These are phyloP conservation scores for Trichosphaerium sp. DNA, from an alignment of 78 protist genomes.

Conservation along the genomic window DNA sequence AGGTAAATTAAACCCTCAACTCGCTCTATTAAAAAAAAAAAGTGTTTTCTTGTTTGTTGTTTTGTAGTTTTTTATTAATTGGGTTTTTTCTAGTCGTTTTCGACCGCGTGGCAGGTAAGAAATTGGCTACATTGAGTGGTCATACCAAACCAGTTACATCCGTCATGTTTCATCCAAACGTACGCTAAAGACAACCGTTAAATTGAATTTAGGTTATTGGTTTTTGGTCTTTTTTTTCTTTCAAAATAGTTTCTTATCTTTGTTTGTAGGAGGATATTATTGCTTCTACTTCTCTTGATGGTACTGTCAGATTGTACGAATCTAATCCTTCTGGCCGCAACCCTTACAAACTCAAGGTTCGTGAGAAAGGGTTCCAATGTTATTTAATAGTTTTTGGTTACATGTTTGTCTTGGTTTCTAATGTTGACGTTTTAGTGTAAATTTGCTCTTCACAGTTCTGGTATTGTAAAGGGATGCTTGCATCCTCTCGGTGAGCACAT, in stretches of 20 bases:
- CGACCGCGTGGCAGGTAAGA: neutral
- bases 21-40: no score
- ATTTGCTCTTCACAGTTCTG: no score
- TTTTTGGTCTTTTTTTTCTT: neutral
- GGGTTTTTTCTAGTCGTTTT: neutral
- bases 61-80: no score
- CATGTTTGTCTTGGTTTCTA: no score
- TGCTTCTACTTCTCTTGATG: neutral
- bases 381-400: no score
- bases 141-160: constrained; percentile 10
- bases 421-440: no score
- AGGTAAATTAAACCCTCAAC: no score
- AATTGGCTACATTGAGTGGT: constrained; percentile 1
- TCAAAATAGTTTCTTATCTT: no score
- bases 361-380: no score
- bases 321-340: neutral
- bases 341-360: neutral
- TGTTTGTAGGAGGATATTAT: neutral
- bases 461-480: no score
- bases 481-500: constrained; percentile 55
- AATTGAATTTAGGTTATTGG: neutral
- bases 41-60: no score
- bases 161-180: constrained; percentile 32
- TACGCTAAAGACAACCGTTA: no score
- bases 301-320: constrained; percentile 4